Evolutionary conservation across 2,329 filamentous ascomycete species (phyloP), one percentile per base, ranked within the genome.

Genomic region (Fusarium circinatum): DNA sequence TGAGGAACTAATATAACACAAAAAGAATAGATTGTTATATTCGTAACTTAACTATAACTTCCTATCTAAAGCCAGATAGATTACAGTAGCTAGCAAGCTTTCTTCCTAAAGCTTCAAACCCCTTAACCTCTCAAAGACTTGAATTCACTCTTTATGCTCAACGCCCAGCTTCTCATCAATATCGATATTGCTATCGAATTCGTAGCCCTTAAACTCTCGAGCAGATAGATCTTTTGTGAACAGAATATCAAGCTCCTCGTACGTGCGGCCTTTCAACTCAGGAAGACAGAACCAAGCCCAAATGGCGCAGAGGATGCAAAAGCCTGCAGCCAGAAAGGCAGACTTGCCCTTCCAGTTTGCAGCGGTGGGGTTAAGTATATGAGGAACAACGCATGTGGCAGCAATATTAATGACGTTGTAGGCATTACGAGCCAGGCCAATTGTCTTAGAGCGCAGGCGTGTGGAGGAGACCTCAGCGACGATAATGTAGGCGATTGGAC

Each of bases 271-370:
- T 41, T 68, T 68, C 22, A 60, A 14, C 36, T 65, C 65, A 8
- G 62, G 62, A 14, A 68, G 65, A n/a, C 65, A 59, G 30, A 65
- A 65, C 34, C 44, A 68, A 17, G 55, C 42, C 65, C 65, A 68
- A 28, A 52, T 0, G 26, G 67, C 42, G 32, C 62, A 65, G 20
- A 68, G 18, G 4, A 67, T 44, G 4, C 55, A 56, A 6, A 68
- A 28, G 8, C 49, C 65, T 1, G 56, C 62, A 47, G 62, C 49
- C 14, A 59, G 51, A 20, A 69, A 69, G 20, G 56, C 66, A 8
- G 56, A 58, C 26, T 69, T 69, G 2, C 62, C 66, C 22, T 66
- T 49, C 26, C 65, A 49, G 32, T 69, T 52, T 17, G 24, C 62
- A 24, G 65, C 62, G 1, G 47, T 42, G 10, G 66, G 66, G 26